These are phyloP conservation scores for Penicillium taxi DNA, from an alignment of 495 filamentous ascomycete genomes.

Conservation along the genomic window DNA sequence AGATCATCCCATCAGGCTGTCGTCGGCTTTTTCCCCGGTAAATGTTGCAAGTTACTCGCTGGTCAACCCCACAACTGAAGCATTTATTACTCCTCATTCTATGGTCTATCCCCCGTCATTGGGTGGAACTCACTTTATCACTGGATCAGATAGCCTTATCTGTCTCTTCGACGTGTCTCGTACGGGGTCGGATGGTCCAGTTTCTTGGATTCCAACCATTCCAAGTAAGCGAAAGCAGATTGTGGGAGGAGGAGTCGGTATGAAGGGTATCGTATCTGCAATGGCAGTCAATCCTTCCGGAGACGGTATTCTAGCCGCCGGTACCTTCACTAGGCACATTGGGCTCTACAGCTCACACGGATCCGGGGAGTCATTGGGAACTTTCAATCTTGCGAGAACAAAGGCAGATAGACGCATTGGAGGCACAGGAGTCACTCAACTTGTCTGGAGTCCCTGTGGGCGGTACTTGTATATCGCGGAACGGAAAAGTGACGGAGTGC, in stretches of 20 bases:
- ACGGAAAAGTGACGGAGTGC: constrained; percentile 61
- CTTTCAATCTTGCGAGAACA: constrained; percentile 47
- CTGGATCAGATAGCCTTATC: constrained; percentile 66
- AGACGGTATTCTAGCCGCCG: constrained; percentile 64
- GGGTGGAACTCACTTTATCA: constrained; percentile 54
- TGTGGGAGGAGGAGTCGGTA: constrained; percentile 64
- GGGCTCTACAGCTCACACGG: constrained; percentile 68
- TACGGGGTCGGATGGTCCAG: constrained; percentile 51
- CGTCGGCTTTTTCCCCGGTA: constrained; percentile 45
- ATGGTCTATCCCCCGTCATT: constrained; percentile 55
- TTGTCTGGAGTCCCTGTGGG: constrained; percentile 78
- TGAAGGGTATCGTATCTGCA: constrained; percentile 75
- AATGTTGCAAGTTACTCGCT: constrained; percentile 59
- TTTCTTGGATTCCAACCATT: constrained; percentile 59
- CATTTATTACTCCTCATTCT: constrained; percentile 65
- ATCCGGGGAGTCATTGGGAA: constrained; percentile 56
- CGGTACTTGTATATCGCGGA: constrained; percentile 83
- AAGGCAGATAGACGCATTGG: constrained; percentile 38
- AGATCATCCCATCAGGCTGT: constrained; percentile 71
- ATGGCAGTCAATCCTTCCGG: constrained; percentile 44
- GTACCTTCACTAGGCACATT: constrained; percentile 69
- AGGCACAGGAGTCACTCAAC: constrained; percentile 65
- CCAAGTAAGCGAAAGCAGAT: constrained; percentile 63
- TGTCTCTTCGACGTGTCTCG: constrained; percentile 70
- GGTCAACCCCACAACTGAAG: constrained; percentile 67